Percentiles rank a stretch among this genome's conserved stretches.
Evolutionary conservation across 1,284 basidiomycete genomes (phyloP).

Genomic region (Moesziomyces globuligerus): DNA sequence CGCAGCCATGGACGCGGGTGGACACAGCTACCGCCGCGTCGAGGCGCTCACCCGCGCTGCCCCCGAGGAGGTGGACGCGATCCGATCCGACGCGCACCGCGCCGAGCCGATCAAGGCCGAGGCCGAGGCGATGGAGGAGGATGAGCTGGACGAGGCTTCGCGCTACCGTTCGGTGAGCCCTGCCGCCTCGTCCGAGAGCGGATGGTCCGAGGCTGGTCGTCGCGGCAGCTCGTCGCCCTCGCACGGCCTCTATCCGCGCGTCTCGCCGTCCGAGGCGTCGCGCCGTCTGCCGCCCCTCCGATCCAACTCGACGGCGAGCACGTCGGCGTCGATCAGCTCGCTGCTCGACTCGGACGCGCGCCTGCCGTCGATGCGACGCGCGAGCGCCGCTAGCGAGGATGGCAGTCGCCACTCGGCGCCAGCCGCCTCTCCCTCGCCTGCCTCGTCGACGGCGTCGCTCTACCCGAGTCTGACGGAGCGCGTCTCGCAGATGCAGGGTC

Average conservation of each 20-base stretch:
- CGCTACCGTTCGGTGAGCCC: slow-evolving; percentile 41
- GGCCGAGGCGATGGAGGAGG: slow-evolving; percentile 50
- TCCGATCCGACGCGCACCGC: slow-evolving; percentile 8
- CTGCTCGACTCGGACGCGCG: slow-evolving; percentile 26
- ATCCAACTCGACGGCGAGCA: slow-evolving; percentile 28
- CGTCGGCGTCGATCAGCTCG: slow-evolving; percentile 40
- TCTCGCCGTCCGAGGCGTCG: slow-evolving; percentile 29
- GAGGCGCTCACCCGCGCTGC: slow-evolving; percentile 62
- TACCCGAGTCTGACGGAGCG: slow-evolving; percentile 49
- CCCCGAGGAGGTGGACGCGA: slow-evolving; percentile 25
- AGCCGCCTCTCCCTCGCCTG: slow-evolving; percentile 12
- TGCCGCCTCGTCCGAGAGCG: slow-evolving; percentile 32
- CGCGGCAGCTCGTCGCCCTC: slow-evolving; percentile 37
- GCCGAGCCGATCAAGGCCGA: slow-evolving; percentile 19
- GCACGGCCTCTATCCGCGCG: slow-evolving; percentile 46
- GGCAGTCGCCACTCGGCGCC: slow-evolving; percentile 21
- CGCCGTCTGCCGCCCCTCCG: slow-evolving; percentile 36
- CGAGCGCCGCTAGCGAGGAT: slow-evolving; percentile 13
- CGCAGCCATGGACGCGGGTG: slow-evolving; percentile 47
- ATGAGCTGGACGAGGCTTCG: slow-evolving; percentile 21
- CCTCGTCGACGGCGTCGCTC: slow-evolving; percentile 27
- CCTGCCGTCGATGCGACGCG: slow-evolving; percentile 13
- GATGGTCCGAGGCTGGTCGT: slow-evolving; percentile 24
- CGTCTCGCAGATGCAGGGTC: slow-evolving; percentile 42
- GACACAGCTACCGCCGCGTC: slow-evolving; percentile 57